phyloP scores from a whole-genome alignment of 352 stramenopile species.

The Discostella stelligera region DNA sequence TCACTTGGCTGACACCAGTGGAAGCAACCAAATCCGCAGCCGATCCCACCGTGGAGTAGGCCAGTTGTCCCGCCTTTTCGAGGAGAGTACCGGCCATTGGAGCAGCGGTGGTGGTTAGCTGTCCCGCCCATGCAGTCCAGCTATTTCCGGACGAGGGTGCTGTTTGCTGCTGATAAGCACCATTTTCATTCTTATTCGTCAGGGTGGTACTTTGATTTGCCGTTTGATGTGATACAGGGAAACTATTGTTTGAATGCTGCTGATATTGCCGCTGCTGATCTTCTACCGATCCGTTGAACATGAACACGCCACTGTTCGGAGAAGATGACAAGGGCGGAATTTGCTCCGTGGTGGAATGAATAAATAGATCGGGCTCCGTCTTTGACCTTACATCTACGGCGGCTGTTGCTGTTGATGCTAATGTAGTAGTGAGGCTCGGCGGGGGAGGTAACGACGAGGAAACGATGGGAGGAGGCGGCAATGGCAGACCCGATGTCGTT shows the following conservation, averaged over 20 bases:
- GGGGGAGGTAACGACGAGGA: conserved; percentile 17
- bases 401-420: not conserved
- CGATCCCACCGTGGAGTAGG: conserved; percentile 21
- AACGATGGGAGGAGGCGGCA: conserved; percentile 33
- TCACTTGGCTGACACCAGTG: not conserved
- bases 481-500: not conserved
- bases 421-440: not conserved
- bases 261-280: not conserved
- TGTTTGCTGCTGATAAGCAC: not conserved
- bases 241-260: not conserved
- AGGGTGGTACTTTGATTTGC: not conserved
- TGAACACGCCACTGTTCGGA: conserved; percentile 15
- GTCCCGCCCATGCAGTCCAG: conserved; percentile 18
- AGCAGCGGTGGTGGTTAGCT: conserved; percentile 4
- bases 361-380: not conserved
- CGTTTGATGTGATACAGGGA: not conserved
- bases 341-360: conserved; percentile 45
- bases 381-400: conserved; percentile 2
- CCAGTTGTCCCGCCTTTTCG: conserved; percentile 30
- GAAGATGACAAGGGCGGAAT: conserved; percentile 42
- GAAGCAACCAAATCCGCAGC: conserved; percentile 22
- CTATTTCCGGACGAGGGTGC: conserved; percentile 5
- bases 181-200: not conserved
- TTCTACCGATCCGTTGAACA: conserved; percentile 1
- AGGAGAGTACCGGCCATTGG: conserved; percentile 6